Base-by-base conservation (phyloP, 768 basidiomycete species). In the Daedalea quercina region DNA sequence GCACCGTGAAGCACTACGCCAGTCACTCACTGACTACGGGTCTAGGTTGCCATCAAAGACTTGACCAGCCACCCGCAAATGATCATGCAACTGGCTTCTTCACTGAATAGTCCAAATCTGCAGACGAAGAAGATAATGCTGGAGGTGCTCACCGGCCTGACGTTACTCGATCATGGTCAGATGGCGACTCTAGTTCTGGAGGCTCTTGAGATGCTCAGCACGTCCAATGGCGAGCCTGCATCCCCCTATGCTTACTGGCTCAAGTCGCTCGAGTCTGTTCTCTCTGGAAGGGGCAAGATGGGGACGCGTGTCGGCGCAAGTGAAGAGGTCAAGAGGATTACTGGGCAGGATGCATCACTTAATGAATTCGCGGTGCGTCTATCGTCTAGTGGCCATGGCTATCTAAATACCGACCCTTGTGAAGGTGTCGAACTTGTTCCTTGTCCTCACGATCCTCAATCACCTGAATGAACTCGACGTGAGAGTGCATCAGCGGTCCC, bases 281-380 rank as follows among this genome's bases (percentile, higher is more conserved):
- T 97, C 17, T 78, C 82, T 44, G 94, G 94, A 2, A 74, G 93
- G 52, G 95, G 95, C 1, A 87, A 85, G 66, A 94, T 97, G 91
- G 95, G 95, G 1, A 96, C 90, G 65, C 68, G 90, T 37, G 95
- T 99, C 8, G 96, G 96, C 0, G 92, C 93, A 22, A 95, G 94
- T 60, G 90, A 94, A 13, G 94, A 97, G 59, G 80, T 94, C 51
- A 79, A 78, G 67, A 82, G 80, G 53, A 72, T 76, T 54, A 80
- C 79, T 44, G 82, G 85, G 37, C 66, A 81, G 19, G 85, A 88
- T 54, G 80, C 75, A 40, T 79, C 80, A 42, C 66, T 94, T 55
- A 86, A 85, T 55, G 93, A 95, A 48, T 95, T 94, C 60, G 87
- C 90, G 65, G 93, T 94, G 61, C 60, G 86, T 73, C 35, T 4